These are phyloP conservation scores for Tulasnella sp. DNA, from an alignment of 768 basidiomycete species.

Conservation along the genomic window DNA sequence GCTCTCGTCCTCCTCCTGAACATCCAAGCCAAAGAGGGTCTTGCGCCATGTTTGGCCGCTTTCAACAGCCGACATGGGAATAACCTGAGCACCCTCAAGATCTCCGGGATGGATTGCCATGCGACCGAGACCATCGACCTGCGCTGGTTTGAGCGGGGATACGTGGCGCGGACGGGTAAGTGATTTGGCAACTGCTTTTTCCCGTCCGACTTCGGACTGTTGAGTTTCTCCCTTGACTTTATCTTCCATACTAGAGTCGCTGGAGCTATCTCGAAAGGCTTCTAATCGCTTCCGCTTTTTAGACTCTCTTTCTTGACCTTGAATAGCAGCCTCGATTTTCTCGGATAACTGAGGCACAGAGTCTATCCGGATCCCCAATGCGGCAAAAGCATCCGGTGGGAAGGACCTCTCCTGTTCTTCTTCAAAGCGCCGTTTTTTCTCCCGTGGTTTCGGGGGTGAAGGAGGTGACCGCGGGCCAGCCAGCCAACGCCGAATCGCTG, in stretches of 20 bases:
- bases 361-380: not conserved
- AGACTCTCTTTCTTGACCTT: slow-evolving; percentile 34
- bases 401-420: not conserved
- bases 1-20: slow-evolving; percentile 16
- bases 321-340: not conserved
- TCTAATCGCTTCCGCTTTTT: slow-evolving; percentile 60
- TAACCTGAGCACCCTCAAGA: slow-evolving; percentile 1
- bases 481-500: not conserved
- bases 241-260: slow-evolving; percentile 24
- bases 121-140: slow-evolving; percentile 22
- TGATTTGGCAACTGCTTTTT: slow-evolving; percentile 30
- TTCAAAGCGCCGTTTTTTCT: not conserved
- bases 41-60: not conserved
- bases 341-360: not conserved
- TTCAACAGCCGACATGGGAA: slow-evolving; percentile 9
- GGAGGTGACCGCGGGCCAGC: not conserved
- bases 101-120: slow-evolving; percentile 22
- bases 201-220: not conserved
- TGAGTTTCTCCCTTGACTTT: slow-evolving; percentile 30
- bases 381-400: not conserved
- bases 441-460: not conserved
- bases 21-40: slow-evolving; percentile 19
- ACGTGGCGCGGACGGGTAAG: not conserved
- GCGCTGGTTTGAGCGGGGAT: slow-evolving; percentile 21
- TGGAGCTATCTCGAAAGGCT: slow-evolving; percentile 48